Percentiles rank a stretch among this genome's conserved stretches.
These are phyloP conservation scores for Adiantum capillusveneris DNA, from an alignment of 75 land plant species.

Conservation along the genomic window DNA sequence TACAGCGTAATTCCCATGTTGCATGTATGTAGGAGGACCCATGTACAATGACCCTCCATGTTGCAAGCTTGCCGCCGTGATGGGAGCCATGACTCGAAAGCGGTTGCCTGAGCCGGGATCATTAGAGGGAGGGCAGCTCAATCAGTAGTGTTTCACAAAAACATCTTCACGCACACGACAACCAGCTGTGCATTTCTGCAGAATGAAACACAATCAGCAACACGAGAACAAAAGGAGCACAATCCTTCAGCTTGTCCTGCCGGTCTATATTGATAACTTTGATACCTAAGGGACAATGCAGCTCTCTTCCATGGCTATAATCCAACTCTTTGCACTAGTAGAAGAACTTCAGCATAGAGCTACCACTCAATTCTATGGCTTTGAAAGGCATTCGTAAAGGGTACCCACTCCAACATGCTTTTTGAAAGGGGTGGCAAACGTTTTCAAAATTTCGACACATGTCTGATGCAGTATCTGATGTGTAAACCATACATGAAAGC, in stretches of 20 bases:
- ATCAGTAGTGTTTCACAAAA: conserved; percentile 8
- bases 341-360: too few relatives aligned
- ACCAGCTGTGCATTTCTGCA: too few relatives aligned
- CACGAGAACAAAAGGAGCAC: not conserved
- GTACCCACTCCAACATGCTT: too few relatives aligned
- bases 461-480: not conserved
- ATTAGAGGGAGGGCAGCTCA: conserved; percentile 3
- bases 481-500: not conserved
- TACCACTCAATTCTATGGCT: too few relatives aligned
- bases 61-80: conserved; percentile 25
- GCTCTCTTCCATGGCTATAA: too few relatives aligned
- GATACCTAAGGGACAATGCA: too few relatives aligned
- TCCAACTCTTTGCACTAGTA: too few relatives aligned
- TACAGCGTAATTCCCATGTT: conserved; percentile 5
- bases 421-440: too few relatives aligned
- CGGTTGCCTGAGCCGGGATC: conserved; percentile 31
- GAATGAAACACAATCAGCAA: too few relatives aligned
- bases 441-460: not conserved
- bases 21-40: conserved; percentile 20
- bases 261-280: too few relatives aligned
- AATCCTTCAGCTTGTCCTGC: not conserved
- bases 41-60: conserved; percentile 28
- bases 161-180: not conserved
- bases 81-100: conserved; percentile 30
- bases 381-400: too few relatives aligned